Base-by-base conservation (phyloP, 805 yeast species). In the Metschnikowia colocasiae region DNA sequence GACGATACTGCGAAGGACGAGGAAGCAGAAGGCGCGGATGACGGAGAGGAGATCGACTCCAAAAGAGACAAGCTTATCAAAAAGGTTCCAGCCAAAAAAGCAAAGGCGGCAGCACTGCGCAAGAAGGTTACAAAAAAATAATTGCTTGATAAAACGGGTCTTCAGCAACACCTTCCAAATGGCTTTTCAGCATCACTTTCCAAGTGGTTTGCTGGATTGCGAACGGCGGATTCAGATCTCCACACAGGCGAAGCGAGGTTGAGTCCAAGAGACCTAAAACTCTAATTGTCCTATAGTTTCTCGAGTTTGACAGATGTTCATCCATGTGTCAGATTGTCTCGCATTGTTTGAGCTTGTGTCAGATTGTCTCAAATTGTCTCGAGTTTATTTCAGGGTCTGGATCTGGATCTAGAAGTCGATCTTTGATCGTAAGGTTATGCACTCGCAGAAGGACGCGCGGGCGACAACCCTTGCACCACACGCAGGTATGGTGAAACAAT, bases 61-160 rank as follows among this genome's bases (percentile, higher is more conserved):
- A 74, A 76, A 55, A 82, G 80, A 69, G 88, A 83, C 59, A 81
- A 78, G 59, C 74, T 82, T 54, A 81, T 84, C 59, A 82, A 82
- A 61, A 73, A 54, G 41, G 55, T 59, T 15, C 34, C 47, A 2
- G 37, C 45, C 7, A 51, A 46, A 32, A 50, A 39, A 48, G 72
- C 78, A 16, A 71, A 67, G 55, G 40, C 47, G 18, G 38, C 48
- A 23, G 27, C 22, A 6, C 19, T 29, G 12, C 38, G 39, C 32
- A 39, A 47, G 19, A 43, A 43, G 41, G 43, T 40, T 8, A 19
- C 32, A 32, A 48, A 48, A 26, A 44, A 48, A 38, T 40, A 22
- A 6, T 4, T 6, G n/a, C n/a, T n/a, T n/a, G n/a, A n/a, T n/a
- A n/a, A n/a, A n/a, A n/a, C n/a, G n/a, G n/a, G n/a, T n/a, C n/a